A percentile compares a stretch with the other conserved stretches of the same genome.
phyloP scores from a whole-genome alignment of 139 green algal genomes.

The Yamagishiella unicocca region DNA sequence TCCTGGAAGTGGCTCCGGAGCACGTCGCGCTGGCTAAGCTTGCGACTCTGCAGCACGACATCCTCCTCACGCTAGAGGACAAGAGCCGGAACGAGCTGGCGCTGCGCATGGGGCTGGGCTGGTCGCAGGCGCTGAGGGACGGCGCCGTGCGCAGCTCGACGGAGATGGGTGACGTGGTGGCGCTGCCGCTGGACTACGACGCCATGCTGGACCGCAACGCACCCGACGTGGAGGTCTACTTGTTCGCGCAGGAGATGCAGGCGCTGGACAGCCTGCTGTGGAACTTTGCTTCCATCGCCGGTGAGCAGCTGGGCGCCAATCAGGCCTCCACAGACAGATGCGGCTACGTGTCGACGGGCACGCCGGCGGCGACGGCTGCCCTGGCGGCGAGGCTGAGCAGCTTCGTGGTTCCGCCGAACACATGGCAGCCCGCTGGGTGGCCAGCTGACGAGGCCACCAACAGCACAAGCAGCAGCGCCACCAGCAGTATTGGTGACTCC shows the following conservation, averaged over 20 bases:
- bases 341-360: constrained; percentile 35
- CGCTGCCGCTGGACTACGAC: constrained; percentile 26
- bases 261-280: constrained; percentile 40
- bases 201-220: constrained; percentile 28
- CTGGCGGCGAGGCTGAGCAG: background rate
- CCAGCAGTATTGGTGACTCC: no score
- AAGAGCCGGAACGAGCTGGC: constrained; percentile 47
- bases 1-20: background rate
- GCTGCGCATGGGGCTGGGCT: constrained; percentile 53
- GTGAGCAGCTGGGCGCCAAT: background rate
- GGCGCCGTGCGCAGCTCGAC: constrained; percentile 39
- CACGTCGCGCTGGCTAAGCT: constrained; percentile 10
- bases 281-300: background rate
- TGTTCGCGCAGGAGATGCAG: constrained; percentile 30
- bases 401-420: background rate
- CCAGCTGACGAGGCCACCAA: no score
- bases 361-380: background rate
- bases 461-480: no score
- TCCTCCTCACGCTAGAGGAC: constrained; percentile 54
- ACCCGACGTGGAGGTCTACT: constrained; percentile 22
- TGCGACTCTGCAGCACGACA: constrained; percentile 55
- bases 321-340: background rate
- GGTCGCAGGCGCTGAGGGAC: constrained; percentile 5
- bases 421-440: no score
- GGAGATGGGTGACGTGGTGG: constrained; percentile 29